These are phyloP conservation scores for Dipteronia sinensis DNA, from an alignment of 345 rosid species.

Conservation along the genomic window DNA sequence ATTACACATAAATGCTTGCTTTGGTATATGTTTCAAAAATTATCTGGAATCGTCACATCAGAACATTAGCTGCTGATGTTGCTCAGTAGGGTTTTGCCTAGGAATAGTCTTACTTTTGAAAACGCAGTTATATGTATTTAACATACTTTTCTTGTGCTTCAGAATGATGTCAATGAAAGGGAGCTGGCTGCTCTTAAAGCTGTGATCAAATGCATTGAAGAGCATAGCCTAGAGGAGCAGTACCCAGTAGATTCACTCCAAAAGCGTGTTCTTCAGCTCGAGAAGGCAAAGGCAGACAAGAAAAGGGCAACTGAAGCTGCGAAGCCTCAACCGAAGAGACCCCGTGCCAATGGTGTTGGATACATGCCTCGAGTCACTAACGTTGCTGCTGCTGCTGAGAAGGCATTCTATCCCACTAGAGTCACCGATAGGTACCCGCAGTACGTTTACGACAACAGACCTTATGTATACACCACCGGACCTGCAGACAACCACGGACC, in stretches of 20 bases:
- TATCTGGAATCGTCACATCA: background rate
- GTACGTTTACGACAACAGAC: constrained; percentile 80
- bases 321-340: constrained; percentile 93
- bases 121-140: constrained; percentile 5
- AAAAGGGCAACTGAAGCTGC: constrained; percentile 79
- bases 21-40: background rate
- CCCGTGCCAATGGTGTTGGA: constrained; percentile 69
- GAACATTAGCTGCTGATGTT: background rate
- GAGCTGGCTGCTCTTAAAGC: constrained; percentile 85
- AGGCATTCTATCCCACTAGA: constrained; percentile 65
- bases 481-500: constrained; percentile 59
- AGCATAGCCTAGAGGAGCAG: constrained; percentile 86
- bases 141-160: constrained; percentile 19
- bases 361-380: constrained; percentile 59
- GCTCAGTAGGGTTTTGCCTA: background rate
- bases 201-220: constrained; percentile 93
- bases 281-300: constrained; percentile 95
- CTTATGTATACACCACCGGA: constrained; percentile 57
- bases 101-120: background rate
- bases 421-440: constrained; percentile 74
- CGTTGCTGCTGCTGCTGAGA: constrained; percentile 48
- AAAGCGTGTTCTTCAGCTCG: constrained; percentile 69
- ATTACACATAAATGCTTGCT: background rate
- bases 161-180: constrained; percentile 83
- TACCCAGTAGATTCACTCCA: constrained; percentile 74